These are phyloP conservation scores for Myochromella boudieri DNA, from an alignment of 768 basidiomycete species.

Conservation along the genomic window DNA sequence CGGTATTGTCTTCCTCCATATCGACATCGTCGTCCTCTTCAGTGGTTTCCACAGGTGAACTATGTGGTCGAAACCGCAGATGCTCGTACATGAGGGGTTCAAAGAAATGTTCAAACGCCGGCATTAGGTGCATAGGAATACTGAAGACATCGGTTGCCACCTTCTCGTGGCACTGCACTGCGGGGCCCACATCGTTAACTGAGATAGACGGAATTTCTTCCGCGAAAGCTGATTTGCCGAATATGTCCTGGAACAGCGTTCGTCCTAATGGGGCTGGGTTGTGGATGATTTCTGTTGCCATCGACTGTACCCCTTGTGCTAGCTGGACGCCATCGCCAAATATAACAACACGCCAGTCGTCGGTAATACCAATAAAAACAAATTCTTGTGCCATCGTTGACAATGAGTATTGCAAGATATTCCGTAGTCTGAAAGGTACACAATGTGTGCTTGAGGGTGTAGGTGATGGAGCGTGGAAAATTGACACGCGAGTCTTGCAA, in stretches of 20 bases:
- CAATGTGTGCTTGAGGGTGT: constrained; percentile 39
- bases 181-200: constrained; percentile 5
- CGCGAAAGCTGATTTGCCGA: constrained; percentile 73
- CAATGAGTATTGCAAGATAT: constrained; percentile 36
- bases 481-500: constrained; percentile 37
- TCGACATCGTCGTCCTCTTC: constrained; percentile 41
- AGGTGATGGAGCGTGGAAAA: constrained; percentile 49
- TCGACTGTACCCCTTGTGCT: constrained; percentile 41
- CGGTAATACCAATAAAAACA: constrained; percentile 69
- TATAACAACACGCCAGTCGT: constrained; percentile 61
- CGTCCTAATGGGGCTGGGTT: constrained; percentile 29
- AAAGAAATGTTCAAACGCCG: constrained; percentile 72
- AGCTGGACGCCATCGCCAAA: constrained; percentile 59
- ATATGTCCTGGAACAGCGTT: constrained; percentile 89
- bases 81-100: constrained; percentile 47
- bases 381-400: constrained; percentile 35
- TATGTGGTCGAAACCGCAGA: constrained; percentile 27
- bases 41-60: constrained; percentile 7
- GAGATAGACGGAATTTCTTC: constrained; percentile 21
- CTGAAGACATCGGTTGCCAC: constrained; percentile 40
- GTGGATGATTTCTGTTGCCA: constrained; percentile 36
- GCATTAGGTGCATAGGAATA: constrained; percentile 73
- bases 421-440: constrained; percentile 67
- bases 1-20: constrained; percentile 37
- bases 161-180: not conserved